Conservation (phyloP, 139 green algal species). For the Tetraselmis chui region DNA sequence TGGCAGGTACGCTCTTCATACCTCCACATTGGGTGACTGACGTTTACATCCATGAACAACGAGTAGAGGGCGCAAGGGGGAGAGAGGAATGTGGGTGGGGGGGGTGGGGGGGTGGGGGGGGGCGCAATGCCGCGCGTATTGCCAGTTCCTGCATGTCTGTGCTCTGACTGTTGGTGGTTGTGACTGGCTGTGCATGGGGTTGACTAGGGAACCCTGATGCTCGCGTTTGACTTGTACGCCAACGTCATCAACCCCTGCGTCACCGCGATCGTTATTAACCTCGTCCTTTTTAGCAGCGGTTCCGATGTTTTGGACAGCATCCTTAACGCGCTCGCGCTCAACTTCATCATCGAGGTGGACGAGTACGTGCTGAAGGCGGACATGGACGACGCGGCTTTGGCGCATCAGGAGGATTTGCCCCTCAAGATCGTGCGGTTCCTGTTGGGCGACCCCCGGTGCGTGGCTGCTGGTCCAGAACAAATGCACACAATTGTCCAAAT, state of each 20-base stretch:
- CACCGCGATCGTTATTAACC: background rate
- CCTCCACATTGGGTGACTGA: too few species aligned
- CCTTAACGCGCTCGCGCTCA: background rate
- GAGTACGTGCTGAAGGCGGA: background rate
- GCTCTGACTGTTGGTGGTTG: too few species aligned
- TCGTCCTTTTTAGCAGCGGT: background rate
- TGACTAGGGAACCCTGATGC: background rate
- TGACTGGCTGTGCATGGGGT: too few species aligned
- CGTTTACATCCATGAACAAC: too few species aligned
- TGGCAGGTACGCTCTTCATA: background rate
- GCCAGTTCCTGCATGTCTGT: too few species aligned
- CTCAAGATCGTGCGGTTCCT: background rate
- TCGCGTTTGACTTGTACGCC: background rate
- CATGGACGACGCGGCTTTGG: background rate
- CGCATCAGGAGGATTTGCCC: background rate
- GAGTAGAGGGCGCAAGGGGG: too few species aligned
- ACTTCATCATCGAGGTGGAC: background rate
- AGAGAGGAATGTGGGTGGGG: background rate
- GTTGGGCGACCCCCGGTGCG: background rate
- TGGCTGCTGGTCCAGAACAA: too few species aligned
- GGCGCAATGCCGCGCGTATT: too few species aligned
- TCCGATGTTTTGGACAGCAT: background rate
- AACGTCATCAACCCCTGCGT: background rate
- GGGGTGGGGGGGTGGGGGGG: background rate
- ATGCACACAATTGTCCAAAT: too few species aligned